Conservation (phyloP, 345 rosid genomes). For the Orychophragmus violaceus region DNA sequence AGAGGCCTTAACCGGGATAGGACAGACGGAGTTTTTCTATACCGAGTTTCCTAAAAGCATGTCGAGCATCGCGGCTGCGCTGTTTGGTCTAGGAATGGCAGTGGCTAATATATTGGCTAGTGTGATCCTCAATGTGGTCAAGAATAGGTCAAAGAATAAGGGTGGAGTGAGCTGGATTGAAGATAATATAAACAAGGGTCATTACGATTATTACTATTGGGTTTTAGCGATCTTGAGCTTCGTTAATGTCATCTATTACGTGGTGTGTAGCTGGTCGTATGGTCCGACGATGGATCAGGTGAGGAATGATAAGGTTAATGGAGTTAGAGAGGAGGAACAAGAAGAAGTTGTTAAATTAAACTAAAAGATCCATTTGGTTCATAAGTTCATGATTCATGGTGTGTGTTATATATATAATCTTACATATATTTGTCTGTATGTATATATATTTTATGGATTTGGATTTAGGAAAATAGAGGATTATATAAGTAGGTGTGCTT, state of each 20-base stretch:
- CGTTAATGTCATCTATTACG: slow-evolving; percentile 54
- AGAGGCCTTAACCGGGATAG: slow-evolving; percentile 66
- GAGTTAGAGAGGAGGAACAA: slow-evolving; percentile 31
- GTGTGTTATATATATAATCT: slow-evolving; percentile 4
- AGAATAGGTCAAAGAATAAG: slow-evolving; percentile 34
- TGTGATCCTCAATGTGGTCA: slow-evolving; percentile 39
- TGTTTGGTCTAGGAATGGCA: slow-evolving; percentile 59
- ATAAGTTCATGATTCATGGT: slow-evolving; percentile 10
- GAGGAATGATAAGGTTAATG: slow-evolving; percentile 35
- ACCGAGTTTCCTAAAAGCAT: slow-evolving; percentile 71
- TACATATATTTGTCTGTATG: slow-evolving; percentile 15
- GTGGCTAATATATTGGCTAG: slow-evolving; percentile 59
- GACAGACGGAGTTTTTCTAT: slow-evolving; percentile 72
- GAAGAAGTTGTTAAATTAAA: slow-evolving; percentile 21
- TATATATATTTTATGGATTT: slow-evolving; percentile 15
- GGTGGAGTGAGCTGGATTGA: slow-evolving; percentile 62
- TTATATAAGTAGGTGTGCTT: slow-evolving; percentile 7
- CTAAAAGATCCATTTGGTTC: too few relatives aligned
- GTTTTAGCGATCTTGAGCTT: slow-evolving; percentile 51
- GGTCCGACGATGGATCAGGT: slow-evolving; percentile 46
- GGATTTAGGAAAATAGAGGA: slow-evolving; percentile 22
- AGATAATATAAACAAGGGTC: slow-evolving; percentile 61
- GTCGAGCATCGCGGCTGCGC: slow-evolving; percentile 63
- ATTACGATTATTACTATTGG: slow-evolving; percentile 70
- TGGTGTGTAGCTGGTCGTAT: slow-evolving; percentile 68